phyloP scores from a whole-genome alignment of 805 yeast species.

The Metschnikowia similis region DNA sequence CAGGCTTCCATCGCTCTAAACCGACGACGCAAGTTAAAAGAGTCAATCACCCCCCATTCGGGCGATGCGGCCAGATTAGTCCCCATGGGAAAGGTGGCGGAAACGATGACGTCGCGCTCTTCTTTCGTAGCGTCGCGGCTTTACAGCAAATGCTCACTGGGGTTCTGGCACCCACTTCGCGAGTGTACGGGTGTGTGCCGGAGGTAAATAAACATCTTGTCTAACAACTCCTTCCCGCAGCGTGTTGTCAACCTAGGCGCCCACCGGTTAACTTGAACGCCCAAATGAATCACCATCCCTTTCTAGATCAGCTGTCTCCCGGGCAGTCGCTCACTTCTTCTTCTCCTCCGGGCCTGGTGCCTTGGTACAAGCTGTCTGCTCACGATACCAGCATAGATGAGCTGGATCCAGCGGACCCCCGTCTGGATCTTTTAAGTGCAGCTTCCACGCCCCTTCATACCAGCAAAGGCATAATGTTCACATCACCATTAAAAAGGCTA shows the following conservation, averaged over 20 bases:
- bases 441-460: slow-evolving; percentile 24
- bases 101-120: too few species aligned
- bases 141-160: neutral
- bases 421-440: slow-evolving; percentile 17
- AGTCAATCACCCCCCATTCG: too few species aligned
- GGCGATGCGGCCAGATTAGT: too few species aligned
- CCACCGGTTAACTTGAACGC: slow-evolving; percentile 1
- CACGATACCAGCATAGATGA: slow-evolving; percentile 7
- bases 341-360: slow-evolving; percentile 5
- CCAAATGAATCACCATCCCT: neutral
- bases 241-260: neutral
- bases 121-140: too few species aligned
- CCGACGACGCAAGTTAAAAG: too few species aligned
- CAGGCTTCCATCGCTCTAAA: too few species aligned
- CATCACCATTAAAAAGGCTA: slow-evolving; percentile 35
- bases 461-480: slow-evolving; percentile 14
- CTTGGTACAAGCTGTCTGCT: slow-evolving; percentile 9
- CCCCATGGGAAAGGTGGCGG: too few species aligned
- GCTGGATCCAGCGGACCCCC: slow-evolving; percentile 3
- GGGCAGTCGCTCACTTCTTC: slow-evolving; percentile 1
- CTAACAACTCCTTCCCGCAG: neutral
- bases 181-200: slow-evolving; percentile 4
- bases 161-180: neutral
- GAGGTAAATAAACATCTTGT: slow-evolving; percentile 1
- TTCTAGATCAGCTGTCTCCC: slow-evolving; percentile 8